Evolutionary conservation across 768 basidiomycete genomes (phyloP).

Genomic region (Cyclocybe cylindracea): DNA sequence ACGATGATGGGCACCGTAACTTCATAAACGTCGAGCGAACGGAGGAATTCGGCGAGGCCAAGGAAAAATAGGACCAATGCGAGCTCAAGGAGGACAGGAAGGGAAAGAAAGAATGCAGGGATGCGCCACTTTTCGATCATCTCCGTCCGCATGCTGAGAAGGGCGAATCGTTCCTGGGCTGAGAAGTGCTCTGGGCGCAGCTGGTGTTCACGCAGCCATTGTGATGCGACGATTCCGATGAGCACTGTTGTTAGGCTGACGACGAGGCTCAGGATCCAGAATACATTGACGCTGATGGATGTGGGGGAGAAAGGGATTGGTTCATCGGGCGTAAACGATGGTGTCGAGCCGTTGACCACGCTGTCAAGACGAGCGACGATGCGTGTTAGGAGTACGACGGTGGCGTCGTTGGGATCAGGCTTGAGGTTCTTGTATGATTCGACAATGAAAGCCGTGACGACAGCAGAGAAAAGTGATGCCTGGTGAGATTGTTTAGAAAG

Average conservation of each 20-base stretch:
- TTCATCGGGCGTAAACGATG: too few species aligned
- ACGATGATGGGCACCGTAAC: slow-evolving; percentile 17
- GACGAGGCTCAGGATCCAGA: slow-evolving; percentile 23
- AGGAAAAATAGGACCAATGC: slow-evolving; percentile 25
- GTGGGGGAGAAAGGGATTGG: neutral
- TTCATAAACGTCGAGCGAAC: slow-evolving; percentile 11
- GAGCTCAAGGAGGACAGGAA: slow-evolving; percentile 25
- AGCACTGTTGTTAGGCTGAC: slow-evolving; percentile 21
- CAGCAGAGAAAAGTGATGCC: too few species aligned
- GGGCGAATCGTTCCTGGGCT: slow-evolving; percentile 12
- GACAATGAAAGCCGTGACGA: too few species aligned
- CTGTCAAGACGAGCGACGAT: too few species aligned
- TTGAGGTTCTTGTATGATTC: too few species aligned
- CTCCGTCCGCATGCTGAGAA: slow-evolving; percentile 22
- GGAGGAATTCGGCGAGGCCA: slow-evolving; percentile 23
- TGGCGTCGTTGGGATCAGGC: too few species aligned
- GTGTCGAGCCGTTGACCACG: too few species aligned
- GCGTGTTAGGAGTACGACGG: too few species aligned
- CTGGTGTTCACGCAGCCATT: slow-evolving; percentile 24
- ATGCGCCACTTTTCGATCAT: slow-evolving; percentile 21
- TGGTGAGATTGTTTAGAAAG: too few species aligned
- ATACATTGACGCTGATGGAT: slow-evolving; percentile 14
- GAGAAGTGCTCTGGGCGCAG: slow-evolving; percentile 6
- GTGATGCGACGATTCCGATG: slow-evolving; percentile 20
- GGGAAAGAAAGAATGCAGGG: slow-evolving; percentile 15